These are phyloP conservation scores for Erodium texanum DNA, from an alignment of 441 rosid genomes.

Conservation along the genomic window DNA sequence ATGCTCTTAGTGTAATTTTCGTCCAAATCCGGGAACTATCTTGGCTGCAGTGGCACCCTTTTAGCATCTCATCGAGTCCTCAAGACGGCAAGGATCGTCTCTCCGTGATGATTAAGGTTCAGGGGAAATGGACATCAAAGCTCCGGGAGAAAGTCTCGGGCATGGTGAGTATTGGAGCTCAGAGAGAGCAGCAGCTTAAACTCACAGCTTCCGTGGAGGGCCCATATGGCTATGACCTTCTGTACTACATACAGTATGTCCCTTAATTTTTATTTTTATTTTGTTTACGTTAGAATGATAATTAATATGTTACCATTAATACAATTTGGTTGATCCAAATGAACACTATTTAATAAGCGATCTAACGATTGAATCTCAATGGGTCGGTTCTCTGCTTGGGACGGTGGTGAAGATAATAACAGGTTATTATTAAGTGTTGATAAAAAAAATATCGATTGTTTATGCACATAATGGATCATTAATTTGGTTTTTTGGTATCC, in stretches of 20 bases:
- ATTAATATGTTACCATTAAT: too few species aligned
- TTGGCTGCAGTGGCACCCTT: conserved; percentile 74
- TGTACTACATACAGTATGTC: conserved; percentile 34
- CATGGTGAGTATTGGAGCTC: conserved; percentile 21
- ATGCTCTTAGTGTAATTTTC: conserved; percentile 75
- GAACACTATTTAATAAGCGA: too few species aligned
- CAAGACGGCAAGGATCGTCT: conserved; percentile 47
- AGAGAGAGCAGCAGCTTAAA: conserved; percentile 18
- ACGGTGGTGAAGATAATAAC: too few species aligned
- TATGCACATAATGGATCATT: conserved; percentile 29
- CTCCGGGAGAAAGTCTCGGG: conserved; percentile 35
- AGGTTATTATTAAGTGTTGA: too few species aligned
- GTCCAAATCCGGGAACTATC: conserved; percentile 67
- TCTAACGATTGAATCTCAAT: too few species aligned
- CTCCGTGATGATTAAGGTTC: conserved; percentile 52
- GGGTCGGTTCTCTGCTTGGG: too few species aligned
- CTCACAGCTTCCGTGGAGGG: conserved; percentile 68
- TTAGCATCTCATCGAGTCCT: conserved; percentile 65
- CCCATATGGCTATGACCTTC: conserved; percentile 67
- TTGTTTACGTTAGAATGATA: too few species aligned
- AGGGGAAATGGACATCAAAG: conserved; percentile 54
- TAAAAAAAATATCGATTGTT: too few species aligned
- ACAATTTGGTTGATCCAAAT: too few species aligned
- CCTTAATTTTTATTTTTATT: not conserved
- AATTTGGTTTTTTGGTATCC: not conserved